Conservation (phyloP, 805 yeast genomes). For the Metschnikowia aberdeeniae region DNA sequence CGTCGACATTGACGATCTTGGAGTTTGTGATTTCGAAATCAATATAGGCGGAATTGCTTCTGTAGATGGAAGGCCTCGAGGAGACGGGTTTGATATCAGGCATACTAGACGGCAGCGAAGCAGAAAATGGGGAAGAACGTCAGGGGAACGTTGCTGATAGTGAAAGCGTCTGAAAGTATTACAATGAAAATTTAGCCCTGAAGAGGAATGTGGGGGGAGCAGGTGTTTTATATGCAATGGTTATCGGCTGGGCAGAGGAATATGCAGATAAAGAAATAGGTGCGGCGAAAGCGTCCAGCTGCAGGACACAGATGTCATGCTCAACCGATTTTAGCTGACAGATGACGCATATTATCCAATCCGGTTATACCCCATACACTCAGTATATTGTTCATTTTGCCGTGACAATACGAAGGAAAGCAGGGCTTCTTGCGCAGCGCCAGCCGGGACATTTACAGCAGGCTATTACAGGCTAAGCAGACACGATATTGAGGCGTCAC, state of each 20-base stretch:
- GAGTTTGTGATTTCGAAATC: constrained; percentile 17
- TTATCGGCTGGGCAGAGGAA: neutral
- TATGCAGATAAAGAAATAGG: constrained; percentile 3
- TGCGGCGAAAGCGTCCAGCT: neutral
- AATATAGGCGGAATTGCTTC: constrained; percentile 15
- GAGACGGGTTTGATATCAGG: constrained; percentile 12
- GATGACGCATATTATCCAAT: neutral
- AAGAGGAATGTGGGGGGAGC: neutral
- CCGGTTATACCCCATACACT: constrained; percentile 2
- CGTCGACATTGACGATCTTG: constrained; percentile 17
- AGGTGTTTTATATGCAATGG: constrained; percentile 1
- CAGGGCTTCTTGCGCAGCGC: neutral
- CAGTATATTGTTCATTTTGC: neutral
- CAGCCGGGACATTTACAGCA: neutral
- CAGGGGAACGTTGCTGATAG: neutral
- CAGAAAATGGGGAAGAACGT: neutral
- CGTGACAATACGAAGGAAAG: neutral
- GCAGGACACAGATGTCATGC: constrained; percentile 4
- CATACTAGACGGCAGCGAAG: constrained; percentile 3
- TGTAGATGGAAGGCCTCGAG: constrained; percentile 15
- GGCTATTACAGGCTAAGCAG: too few relatives aligned
- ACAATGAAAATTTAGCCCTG: neutral
- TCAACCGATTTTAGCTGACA: neutral
- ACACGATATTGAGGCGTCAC: too few relatives aligned
- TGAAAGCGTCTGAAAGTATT: neutral